Evolutionary conservation across 2,329 filamentous ascomycete genomes (phyloP).

Genomic region (Metarhizium brunneum): DNA sequence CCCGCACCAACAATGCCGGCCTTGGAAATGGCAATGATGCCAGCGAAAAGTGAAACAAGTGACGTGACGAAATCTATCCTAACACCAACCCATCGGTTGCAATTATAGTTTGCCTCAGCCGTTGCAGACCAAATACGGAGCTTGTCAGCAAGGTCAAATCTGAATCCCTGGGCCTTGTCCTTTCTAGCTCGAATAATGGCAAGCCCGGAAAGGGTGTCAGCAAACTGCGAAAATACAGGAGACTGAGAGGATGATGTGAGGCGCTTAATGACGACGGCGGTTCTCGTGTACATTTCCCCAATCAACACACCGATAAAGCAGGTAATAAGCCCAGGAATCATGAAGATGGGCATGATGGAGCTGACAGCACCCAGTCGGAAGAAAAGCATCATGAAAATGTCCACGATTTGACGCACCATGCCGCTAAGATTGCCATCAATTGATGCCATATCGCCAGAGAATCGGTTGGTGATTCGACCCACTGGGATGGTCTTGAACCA

Average conservation of each 20-base stretch:
- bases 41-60: conserved; percentile 39
- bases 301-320: conserved; percentile 35
- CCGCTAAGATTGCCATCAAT: conserved; percentile 39
- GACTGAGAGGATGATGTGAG: conserved; percentile 38
- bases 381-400: conserved; percentile 31
- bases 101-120: conserved; percentile 41
- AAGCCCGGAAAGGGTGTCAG: conserved; percentile 41
- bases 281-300: conserved; percentile 42
- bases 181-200: conserved; percentile 41
- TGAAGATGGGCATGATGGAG: conserved; percentile 43
- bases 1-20: conserved; percentile 38
- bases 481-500: conserved; percentile 48
- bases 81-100: conserved; percentile 48
- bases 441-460: conserved; percentile 47
- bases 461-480: conserved; percentile 44
- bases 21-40: conserved; percentile 41
- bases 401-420: conserved; percentile 34
- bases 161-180: conserved; percentile 38
- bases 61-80: conserved; percentile 46
- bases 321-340: conserved; percentile 34
- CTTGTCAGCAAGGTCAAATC: conserved; percentile 39
- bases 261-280: conserved; percentile 36
- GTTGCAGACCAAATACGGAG: conserved; percentile 36
- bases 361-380: conserved; percentile 38
- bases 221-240: conserved; percentile 48